Percentiles rank a stretch among this genome's conserved stretches.
phyloP scores from a whole-genome alignment of 2,329 filamentous ascomycete genomes.

The Colletotrichum spaethianum region DNA sequence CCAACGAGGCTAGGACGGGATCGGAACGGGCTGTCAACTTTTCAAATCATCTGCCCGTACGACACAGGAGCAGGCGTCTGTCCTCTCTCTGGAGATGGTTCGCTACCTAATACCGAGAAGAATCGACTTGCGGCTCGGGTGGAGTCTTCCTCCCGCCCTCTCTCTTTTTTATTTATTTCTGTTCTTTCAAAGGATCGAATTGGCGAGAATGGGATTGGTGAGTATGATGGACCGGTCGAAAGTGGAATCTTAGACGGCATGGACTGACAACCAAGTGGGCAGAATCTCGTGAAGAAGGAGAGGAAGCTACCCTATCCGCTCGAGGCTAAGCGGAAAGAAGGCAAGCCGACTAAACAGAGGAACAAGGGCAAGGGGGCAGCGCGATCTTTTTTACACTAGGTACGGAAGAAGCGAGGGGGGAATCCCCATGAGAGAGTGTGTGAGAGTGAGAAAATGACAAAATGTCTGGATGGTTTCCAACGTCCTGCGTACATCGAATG shows the following conservation, averaged over 20 bases:
- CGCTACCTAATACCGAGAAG: background rate
- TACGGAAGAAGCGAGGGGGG: background rate
- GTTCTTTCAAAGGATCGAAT: background rate
- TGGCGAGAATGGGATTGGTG: background rate
- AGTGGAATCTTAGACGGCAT: background rate
- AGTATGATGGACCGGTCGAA: background rate
- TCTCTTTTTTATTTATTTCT: background rate
- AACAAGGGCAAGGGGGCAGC: constrained; percentile 25
- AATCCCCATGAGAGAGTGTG: no score
- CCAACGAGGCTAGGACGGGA: constrained; percentile 10
- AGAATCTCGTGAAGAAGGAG: background rate
- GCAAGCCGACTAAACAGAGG: background rate
- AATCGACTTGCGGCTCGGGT: background rate
- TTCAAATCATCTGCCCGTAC: background rate
- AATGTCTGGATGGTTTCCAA: background rate
- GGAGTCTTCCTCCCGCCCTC: background rate
- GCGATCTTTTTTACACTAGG: background rate
- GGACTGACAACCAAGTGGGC: background rate
- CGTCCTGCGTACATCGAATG: background rate
- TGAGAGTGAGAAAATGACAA: background rate
- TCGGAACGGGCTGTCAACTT: background rate
- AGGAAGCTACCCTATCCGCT: background rate
- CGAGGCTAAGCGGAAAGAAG: background rate
- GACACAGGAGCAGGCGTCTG: background rate
- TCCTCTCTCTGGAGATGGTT: background rate